Conservation (phyloP, 805 yeast genomes). For the Candida namnaoensis region DNA sequence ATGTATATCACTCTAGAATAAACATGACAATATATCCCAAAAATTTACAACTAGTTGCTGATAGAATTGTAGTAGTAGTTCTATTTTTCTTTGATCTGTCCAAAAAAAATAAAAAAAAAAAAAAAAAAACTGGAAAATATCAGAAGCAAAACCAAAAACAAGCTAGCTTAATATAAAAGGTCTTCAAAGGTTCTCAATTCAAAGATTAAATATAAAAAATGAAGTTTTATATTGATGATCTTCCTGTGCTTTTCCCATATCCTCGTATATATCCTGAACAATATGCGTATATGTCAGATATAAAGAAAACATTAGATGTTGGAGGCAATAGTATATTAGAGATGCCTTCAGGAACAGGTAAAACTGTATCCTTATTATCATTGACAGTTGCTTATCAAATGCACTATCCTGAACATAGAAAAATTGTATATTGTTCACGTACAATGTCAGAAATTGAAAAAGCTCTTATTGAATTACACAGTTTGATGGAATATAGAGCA, state of each 20-base stretch:
- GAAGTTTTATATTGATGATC: constrained; percentile 81
- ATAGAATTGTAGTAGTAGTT: no score
- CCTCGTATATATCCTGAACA: constrained; percentile 98
- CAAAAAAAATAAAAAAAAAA: neutral
- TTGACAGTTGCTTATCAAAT: constrained; percentile 92
- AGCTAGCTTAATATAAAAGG: no score
- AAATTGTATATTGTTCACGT: constrained; percentile 96
- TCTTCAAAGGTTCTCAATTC: no score
- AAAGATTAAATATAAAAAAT: constrained; percentile 2
- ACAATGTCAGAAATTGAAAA: constrained; percentile 99
- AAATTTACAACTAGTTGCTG: no score
- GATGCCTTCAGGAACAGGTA: constrained; percentile 99
- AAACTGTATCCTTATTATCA: constrained; percentile 86
- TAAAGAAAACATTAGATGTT: constrained; percentile 86
- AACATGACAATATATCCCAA: no score
- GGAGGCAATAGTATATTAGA: constrained; percentile 96
- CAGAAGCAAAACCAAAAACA: no score
- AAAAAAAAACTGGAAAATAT: neutral
- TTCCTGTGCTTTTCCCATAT: constrained; percentile 93
- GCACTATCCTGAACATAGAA: constrained; percentile 89
- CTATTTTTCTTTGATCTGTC: no score
- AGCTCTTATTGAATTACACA: constrained; percentile 85
- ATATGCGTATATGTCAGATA: constrained; percentile 95
- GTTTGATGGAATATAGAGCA: constrained; percentile 79
- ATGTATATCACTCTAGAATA: no score